Base-by-base conservation (phyloP, 2,329 filamentous ascomycete species). In the Colletotrichum cuscutae region DNA sequence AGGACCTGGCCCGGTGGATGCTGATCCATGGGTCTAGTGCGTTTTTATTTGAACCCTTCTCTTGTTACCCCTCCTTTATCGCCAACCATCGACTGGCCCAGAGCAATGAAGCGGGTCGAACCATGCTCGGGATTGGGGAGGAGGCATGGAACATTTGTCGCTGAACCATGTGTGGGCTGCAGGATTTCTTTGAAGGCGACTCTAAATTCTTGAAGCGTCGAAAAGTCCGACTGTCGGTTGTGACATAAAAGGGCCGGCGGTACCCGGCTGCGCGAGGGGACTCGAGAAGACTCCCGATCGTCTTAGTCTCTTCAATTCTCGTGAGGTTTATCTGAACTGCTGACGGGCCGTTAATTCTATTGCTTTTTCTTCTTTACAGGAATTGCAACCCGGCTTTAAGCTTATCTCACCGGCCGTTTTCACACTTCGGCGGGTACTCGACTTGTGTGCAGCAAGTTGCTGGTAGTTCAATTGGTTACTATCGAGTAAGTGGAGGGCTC, bases 41-140 rank as follows among this genome's bases (percentile, higher is more conserved):
- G 19, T 49, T 49, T 49, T 49, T n/a, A n/a, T 49, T 49, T n/a
- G 19, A 22, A 22, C 19, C 42, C 42, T 49, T 19, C 19, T 32
- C 26, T 15, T 9, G 9, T 32, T 65, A 56, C 66, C 66, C 71
- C 71, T 70, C 66, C 66, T 73, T 73, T 72, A 73, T 73, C 71
- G 66, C 66, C 46, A 65, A 30, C 26, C 66, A 30, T 62, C 49
- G 66, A 73, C 66, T 71, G 66, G 71, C 13, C 32, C 61, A 35
- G 61, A 61, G 71, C 60, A n/a, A 56, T 30, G 32, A 37, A 49
- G 71, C 61, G 66, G 71, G 71, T 70, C 66, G 8, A 49, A 35
- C n/a, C 35, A 13, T 19, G 42, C 22, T 54, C 9, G 54, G 54
- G 7, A 28, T 6, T 70, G 56, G 52, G 53, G 59, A 64, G 65